phyloP scores from a whole-genome alignment of 805 yeast species.

The Kodamaea hsintzibuensis region DNA sequence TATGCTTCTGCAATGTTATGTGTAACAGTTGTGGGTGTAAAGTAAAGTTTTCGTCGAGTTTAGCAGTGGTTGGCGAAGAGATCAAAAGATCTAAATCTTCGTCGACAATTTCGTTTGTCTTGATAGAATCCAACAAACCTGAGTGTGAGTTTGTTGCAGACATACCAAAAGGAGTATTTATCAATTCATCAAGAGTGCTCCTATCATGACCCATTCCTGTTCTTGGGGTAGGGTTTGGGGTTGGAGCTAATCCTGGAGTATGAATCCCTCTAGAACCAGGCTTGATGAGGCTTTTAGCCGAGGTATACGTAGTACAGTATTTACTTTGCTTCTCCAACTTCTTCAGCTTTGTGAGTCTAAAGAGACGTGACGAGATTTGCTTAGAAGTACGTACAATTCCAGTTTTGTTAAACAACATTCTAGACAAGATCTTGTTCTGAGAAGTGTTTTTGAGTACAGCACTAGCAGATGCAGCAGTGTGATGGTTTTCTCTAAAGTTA shows the following conservation, averaged over 20 bases:
- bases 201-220: constrained; percentile 2
- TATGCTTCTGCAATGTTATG: constrained; percentile 3
- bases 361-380: constrained; percentile 35
- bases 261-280: neutral
- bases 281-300: neutral
- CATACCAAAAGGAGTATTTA: constrained; percentile 29
- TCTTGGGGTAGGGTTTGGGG: constrained; percentile 5
- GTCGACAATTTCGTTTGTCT: constrained; percentile 28
- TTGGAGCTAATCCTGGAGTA: constrained; percentile 1
- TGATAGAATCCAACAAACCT: constrained; percentile 18
- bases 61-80: constrained; percentile 23
- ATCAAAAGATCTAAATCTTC: constrained; percentile 32
- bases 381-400: constrained; percentile 38
- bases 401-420: constrained; percentile 40
- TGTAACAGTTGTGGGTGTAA: constrained; percentile 2
- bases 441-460: constrained; percentile 30
- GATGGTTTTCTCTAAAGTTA: constrained; percentile 29
- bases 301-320: constrained; percentile 10
- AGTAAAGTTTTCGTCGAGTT: constrained; percentile 1
- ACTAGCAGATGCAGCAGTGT: constrained; percentile 16
- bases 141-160: constrained; percentile 7
- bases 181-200: constrained; percentile 23
- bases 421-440: constrained; percentile 41
- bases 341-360: constrained; percentile 27
- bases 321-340: constrained; percentile 19